A percentile compares a stretch with the other conserved stretches of the same genome.
phyloP scores from a whole-genome alignment of 345 rosid species.

The Alliaria petiolata region DNA sequence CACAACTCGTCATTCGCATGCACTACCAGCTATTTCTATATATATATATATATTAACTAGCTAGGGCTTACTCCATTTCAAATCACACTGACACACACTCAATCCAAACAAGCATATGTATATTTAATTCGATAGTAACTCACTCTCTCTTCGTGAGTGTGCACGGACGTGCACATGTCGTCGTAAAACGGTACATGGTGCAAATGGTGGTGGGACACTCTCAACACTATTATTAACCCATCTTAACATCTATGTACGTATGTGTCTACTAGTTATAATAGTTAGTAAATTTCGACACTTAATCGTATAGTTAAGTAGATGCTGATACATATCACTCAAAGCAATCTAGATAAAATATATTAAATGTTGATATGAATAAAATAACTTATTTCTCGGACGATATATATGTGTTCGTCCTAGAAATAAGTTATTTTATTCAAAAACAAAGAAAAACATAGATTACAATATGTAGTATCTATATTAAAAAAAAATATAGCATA shows the following conservation, averaged over 20 bases:
- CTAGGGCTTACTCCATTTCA: conserved; percentile 24
- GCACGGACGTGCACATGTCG: conserved; percentile 33
- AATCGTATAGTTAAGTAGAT: neutral
- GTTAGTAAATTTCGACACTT: neutral
- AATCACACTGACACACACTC: conserved; percentile 13
- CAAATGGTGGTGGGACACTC: conserved; percentile 26
- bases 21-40: conserved; percentile 18
- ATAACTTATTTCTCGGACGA: too few relatives aligned
- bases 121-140: conserved; percentile 12
- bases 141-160: conserved; percentile 2
- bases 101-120: neutral
- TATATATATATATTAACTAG: conserved; percentile 5
- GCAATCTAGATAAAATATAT: neutral
- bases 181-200: conserved; percentile 17
- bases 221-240: neutral
- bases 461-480: too few relatives aligned
- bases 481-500: too few relatives aligned
- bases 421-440: too few relatives aligned
- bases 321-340: neutral
- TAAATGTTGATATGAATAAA: too few relatives aligned
- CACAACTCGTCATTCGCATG: conserved; percentile 35
- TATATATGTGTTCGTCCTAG: too few relatives aligned
- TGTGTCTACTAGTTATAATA: neutral
- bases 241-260: neutral
- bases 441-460: too few relatives aligned